Evolutionary conservation across 495 filamentous ascomycete species (phyloP).

Genomic region (Astrothelium macrocarpum): DNA sequence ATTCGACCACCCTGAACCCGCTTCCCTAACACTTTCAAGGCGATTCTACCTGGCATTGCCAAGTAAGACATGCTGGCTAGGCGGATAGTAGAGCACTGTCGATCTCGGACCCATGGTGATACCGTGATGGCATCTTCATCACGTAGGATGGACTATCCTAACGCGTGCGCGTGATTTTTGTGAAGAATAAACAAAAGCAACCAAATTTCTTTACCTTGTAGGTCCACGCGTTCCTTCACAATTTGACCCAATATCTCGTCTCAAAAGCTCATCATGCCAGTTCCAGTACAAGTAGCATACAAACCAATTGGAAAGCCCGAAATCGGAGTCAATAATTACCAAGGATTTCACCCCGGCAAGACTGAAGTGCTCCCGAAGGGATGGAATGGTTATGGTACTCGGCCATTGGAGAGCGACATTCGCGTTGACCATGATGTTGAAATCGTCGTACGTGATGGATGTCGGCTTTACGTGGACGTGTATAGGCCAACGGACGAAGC

Average conservation of each 20-base stretch:
- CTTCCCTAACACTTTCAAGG: no score
- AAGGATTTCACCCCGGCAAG: slow-evolving; percentile 25
- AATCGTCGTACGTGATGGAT: slow-evolving; percentile 27
- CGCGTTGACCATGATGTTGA: slow-evolving; percentile 29
- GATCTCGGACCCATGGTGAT: not conserved
- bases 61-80: not conserved
- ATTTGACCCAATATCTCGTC: not conserved
- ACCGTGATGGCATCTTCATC: not conserved
- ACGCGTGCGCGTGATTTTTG: not conserved
- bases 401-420: slow-evolving; percentile 4
- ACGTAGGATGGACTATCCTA: not conserved
- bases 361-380: slow-evolving; percentile 24
- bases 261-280: slow-evolving; percentile 20
- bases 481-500: slow-evolving; percentile 26
- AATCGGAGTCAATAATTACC: slow-evolving; percentile 22
- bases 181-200: not conserved
- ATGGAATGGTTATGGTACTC: slow-evolving; percentile 31
- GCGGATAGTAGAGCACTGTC: not conserved
- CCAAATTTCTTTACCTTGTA: not conserved
- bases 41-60: not conserved
- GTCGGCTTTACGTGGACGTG: slow-evolving; percentile 29
- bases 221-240: not conserved
- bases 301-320: slow-evolving; percentile 28
- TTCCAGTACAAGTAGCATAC: slow-evolving; percentile 29
- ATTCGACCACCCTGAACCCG: no score